Evolutionary conservation across 257 asterid species (phyloP).

Genomic region (Penstemon newberryi): DNA sequence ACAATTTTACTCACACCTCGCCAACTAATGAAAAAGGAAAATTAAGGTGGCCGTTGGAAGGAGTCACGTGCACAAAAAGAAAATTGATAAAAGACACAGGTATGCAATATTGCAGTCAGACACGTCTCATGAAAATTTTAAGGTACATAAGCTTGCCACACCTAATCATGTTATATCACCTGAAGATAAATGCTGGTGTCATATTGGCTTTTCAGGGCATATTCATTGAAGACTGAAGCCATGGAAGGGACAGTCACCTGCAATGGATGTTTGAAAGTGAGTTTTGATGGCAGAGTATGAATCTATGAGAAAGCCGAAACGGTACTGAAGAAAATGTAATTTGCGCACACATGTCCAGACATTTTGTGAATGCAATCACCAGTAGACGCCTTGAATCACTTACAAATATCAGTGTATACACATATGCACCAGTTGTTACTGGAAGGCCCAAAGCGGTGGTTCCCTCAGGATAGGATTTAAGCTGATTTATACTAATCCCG

Average conservation of each 20-base stretch:
- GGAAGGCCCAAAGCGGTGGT: conserved; percentile 83
- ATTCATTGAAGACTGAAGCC: conserved; percentile 98
- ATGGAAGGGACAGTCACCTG: conserved; percentile 97
- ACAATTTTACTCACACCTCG: conserved; percentile 12
- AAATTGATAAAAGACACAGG: conserved; percentile 13
- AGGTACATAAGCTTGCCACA: conserved; percentile 13
- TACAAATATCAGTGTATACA: conserved; percentile 88
- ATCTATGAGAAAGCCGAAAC: conserved; percentile 6
- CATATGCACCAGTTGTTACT: conserved; percentile 76
- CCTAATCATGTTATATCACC: conserved; percentile 42
- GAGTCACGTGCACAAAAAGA: conserved; percentile 14
- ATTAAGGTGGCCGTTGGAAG: conserved; percentile 1
- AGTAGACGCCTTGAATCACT: conserved; percentile 45
- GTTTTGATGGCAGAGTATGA: conserved; percentile 21
- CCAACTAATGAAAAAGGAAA: conserved; percentile 1
- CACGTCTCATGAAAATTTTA: conserved; percentile 9
- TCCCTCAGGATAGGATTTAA: conserved; percentile 82
- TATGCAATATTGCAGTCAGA: conserved; percentile 12
- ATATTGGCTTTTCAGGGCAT: conserved; percentile 94
- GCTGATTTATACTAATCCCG: conserved; percentile 92
- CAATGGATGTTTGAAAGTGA: conserved; percentile 26
- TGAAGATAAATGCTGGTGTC: conserved; percentile 99
- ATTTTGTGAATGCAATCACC: conserved; percentile 17
- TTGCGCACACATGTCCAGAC: conserved; percentile 17
- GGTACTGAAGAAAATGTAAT: conserved; percentile 11